Conservation (phyloP, 1,284 basidiomycete genomes). For the Kalmanozyma brasiliensis region DNA sequence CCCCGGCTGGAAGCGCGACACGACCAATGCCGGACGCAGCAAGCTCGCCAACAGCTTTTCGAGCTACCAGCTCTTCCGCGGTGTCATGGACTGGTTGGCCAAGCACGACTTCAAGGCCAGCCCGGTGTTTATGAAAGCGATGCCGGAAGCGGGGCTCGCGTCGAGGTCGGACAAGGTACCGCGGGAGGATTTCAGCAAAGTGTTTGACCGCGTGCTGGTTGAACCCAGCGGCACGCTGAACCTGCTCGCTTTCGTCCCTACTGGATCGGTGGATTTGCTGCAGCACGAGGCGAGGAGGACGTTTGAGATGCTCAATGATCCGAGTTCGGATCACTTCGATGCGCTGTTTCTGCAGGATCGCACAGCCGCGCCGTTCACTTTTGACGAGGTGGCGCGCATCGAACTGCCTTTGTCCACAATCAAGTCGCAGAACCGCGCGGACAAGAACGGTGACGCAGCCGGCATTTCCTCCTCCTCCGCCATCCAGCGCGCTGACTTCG, state of each 20-base stretch:
- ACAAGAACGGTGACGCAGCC: slow-evolving; percentile 10
- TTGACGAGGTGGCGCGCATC: slow-evolving; percentile 67
- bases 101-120: slow-evolving; percentile 77
- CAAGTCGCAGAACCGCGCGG: not conserved
- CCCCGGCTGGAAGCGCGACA: slow-evolving; percentile 29
- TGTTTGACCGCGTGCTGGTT: slow-evolving; percentile 74
- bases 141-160: slow-evolving; percentile 53
- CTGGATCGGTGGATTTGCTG: slow-evolving; percentile 77
- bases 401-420: slow-evolving; percentile 23
- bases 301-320: slow-evolving; percentile 63
- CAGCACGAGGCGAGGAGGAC: slow-evolving; percentile 65
- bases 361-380: slow-evolving; percentile 59
- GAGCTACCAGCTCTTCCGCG: slow-evolving; percentile 86
- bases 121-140: slow-evolving; percentile 74
- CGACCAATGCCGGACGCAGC: slow-evolving; percentile 69
- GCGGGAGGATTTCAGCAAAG: slow-evolving; percentile 62
- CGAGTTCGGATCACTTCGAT: slow-evolving; percentile 76
- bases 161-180: slow-evolving; percentile 63
- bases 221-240: slow-evolving; percentile 85
- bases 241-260: slow-evolving; percentile 71
- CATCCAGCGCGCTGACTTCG: slow-evolving; percentile 47
- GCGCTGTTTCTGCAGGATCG: slow-evolving; percentile 75
- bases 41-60: slow-evolving; percentile 78
- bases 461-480: slow-evolving; percentile 24
- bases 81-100: slow-evolving; percentile 78